Percentiles rank a stretch among this genome's conserved stretches.
Conservation (phyloP, 331 rosid genomes). For the Erythrophleum ivorense region DNA sequence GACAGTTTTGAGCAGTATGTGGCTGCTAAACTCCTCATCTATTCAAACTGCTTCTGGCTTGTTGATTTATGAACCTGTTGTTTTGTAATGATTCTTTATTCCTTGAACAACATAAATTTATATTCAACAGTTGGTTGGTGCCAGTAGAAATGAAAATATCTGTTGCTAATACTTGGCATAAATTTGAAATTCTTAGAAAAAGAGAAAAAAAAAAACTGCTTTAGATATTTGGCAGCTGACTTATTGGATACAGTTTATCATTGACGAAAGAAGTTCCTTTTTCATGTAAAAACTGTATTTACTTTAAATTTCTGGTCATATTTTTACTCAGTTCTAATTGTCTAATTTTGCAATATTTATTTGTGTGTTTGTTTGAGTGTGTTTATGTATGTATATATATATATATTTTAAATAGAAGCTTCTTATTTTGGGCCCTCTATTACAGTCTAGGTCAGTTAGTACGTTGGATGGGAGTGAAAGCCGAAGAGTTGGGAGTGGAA, state of each 20-base stretch:
- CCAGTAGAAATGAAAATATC: constrained; percentile 22
- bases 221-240: background rate
- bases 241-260: constrained; percentile 3
- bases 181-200: background rate
- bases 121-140: constrained; percentile 10
- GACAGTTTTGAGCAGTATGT: constrained; percentile 19
- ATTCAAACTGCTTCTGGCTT: constrained; percentile 23
- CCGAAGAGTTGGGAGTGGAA: constrained; percentile 97
- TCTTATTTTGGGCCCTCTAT: constrained; percentile 42
- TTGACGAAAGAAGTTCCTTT: constrained; percentile 5
- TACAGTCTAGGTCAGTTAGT: constrained; percentile 89
- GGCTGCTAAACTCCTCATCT: constrained; percentile 21
- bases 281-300: background rate
- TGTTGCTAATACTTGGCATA: constrained; percentile 15
- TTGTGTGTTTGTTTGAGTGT: background rate
- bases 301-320: constrained; percentile 1
- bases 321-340: constrained; percentile 3
- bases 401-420: constrained; percentile 27
- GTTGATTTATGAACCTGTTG: background rate
- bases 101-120: background rate
- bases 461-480: constrained; percentile 95
- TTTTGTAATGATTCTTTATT: constrained; percentile 21
- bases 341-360: background rate
- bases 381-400: background rate
- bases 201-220: constrained; percentile 16